Percentiles rank a stretch among this genome's conserved stretches.
Conservation (phyloP, 768 basidiomycete species). For the Russula ochroleuca region DNA sequence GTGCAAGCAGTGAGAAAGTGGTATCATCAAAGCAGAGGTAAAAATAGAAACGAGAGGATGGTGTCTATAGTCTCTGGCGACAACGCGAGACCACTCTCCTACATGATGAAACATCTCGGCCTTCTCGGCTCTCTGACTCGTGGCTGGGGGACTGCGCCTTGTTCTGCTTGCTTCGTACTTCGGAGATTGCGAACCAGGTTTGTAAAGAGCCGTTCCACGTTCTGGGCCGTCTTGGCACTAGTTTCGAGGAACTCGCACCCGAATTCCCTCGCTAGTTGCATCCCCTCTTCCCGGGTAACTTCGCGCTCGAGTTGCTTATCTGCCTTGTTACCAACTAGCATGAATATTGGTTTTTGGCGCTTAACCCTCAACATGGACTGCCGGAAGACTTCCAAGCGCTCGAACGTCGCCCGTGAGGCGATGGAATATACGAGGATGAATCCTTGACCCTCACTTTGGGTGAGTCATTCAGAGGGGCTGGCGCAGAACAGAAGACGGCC, state of each 20-base stretch:
- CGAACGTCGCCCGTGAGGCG: constrained; percentile 87
- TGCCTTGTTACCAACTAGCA: constrained; percentile 95
- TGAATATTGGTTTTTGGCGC: constrained; percentile 78
- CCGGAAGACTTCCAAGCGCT: constrained; percentile 84
- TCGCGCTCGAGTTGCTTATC: constrained; percentile 91
- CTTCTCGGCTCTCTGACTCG: constrained; percentile 41
- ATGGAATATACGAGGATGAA: constrained; percentile 97
- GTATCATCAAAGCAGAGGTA: constrained; percentile 79
- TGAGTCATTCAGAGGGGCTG: constrained; percentile 20
- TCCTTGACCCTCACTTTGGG: constrained; percentile 86
- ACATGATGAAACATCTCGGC: constrained; percentile 73
- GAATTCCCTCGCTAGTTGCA: constrained; percentile 71
- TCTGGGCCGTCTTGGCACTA: constrained; percentile 90
- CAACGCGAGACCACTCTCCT: constrained; percentile 42
- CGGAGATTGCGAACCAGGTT: constrained; percentile 81
- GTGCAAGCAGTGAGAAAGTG: constrained; percentile 41
- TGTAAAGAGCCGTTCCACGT: constrained; percentile 88
- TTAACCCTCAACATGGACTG: constrained; percentile 89
- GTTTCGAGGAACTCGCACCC: constrained; percentile 96
- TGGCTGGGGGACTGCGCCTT: constrained; percentile 37
- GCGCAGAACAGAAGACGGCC: constrained; percentile 16
- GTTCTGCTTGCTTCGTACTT: constrained; percentile 53
- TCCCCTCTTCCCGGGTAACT: constrained; percentile 87
- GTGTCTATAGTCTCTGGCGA: constrained; percentile 66
- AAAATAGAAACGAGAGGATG: constrained; percentile 44